Evolutionary conservation across 768 basidiomycete genomes (phyloP), one percentile per base, ranked within the genome.

Genomic region (Lactarius tabidus): DNA sequence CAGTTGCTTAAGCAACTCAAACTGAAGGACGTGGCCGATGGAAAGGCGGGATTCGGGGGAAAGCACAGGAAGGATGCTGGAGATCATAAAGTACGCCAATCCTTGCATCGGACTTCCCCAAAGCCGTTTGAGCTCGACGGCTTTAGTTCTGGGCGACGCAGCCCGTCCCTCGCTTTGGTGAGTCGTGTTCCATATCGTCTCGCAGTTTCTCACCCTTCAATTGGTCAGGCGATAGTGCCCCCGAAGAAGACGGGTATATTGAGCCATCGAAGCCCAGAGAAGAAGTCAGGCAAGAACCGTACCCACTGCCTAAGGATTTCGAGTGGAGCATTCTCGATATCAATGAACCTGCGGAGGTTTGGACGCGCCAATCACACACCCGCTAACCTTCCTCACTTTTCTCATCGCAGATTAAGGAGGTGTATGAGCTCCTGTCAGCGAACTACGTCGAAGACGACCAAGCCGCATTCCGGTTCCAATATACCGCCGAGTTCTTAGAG

Each of bases 371-470:
- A 60, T 36, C 28, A 5, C 31, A 23, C 51, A 12, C 26, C 63
- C 33, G 12, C n/a, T 56, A 15, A 18, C 3, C 61, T 26, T 23
- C 33, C 10, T 57, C 20, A 28, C 28, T 60, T 71, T 57, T 65
- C 64, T 64, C 18, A 14, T n/a, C 31, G 33, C 63, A 98, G 93
- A 85, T 86, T 69, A 90, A 91, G 72, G 97, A 99, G 74, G 87
- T 98, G 15, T 92, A 97, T 71, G 88, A 94, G 69, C 81, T 99
- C 2, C 79, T 99, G 45, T 97, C 93, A 5, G 81, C 88, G 15
- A 91, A 98, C 76, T 99, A 98, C 70, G 95, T 99, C 53, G 97
- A 99, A 75, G 97, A 99, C 73, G 89, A 92, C 70, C 90, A 93
- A 57, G 95, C 95, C 6, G 83, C 90, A n/a, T 97, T 98, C 82